Evolutionary conservation across 2,329 filamentous ascomycete species (phyloP).

Genomic region (Aspergillus sp.): DNA sequence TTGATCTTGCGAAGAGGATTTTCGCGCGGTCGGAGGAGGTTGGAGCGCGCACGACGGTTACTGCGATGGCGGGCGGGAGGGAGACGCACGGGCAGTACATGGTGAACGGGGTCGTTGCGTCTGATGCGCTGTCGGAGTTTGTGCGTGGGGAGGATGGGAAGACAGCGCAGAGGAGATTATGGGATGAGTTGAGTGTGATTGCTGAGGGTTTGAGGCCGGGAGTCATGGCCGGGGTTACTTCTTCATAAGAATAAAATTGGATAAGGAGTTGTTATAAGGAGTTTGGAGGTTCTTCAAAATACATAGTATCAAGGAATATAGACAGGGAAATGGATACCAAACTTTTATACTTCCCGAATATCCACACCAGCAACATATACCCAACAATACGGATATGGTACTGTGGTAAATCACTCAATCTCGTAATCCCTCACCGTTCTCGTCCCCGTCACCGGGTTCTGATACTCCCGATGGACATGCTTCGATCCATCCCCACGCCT

Average conservation of each 20-base stretch:
- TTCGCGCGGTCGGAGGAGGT: slow-evolving; percentile 48
- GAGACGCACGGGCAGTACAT: slow-evolving; percentile 52
- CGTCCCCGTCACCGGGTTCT: neutral
- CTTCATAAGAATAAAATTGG: neutral
- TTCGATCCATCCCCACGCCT: neutral
- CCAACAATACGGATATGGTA: no score
- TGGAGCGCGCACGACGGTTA: slow-evolving; percentile 48
- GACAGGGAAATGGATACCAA: neutral
- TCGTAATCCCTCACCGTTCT: neutral
- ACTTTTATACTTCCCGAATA: no score
- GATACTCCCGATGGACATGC: slow-evolving; percentile 1
- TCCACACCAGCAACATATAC: no score
- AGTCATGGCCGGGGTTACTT: slow-evolving; percentile 20
- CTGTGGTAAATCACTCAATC: neutral
- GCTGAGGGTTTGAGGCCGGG: slow-evolving; percentile 46
- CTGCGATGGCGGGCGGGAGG: slow-evolving; percentile 36
- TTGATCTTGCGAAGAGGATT: slow-evolving; percentile 23
- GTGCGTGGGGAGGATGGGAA: slow-evolving; percentile 43
- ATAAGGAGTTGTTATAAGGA: neutral
- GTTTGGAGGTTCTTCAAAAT: no score
- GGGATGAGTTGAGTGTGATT: slow-evolving; percentile 44
- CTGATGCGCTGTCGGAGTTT: slow-evolving; percentile 32
- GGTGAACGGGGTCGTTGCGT: slow-evolving; percentile 32
- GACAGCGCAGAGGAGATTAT: slow-evolving; percentile 41
- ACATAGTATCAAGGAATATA: neutral